phyloP scores from a whole-genome alignment of 306 rosid genomes.

The Crataegus laevigata region DNA sequence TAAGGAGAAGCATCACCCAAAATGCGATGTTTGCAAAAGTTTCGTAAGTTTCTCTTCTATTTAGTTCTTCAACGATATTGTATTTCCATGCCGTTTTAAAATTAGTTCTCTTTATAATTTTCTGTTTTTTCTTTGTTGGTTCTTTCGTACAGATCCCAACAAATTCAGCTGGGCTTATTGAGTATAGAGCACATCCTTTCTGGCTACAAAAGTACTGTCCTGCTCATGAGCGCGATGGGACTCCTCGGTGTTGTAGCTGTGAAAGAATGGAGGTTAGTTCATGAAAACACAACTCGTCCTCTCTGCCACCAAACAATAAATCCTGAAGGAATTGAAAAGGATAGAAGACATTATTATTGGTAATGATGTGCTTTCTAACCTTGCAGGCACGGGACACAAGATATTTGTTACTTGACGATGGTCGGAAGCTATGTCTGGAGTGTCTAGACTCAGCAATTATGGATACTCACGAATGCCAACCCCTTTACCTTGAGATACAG shows the following conservation, averaged over 20 bases:
- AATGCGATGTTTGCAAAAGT: constrained; percentile 84
- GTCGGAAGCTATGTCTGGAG: constrained; percentile 88
- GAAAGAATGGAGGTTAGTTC: constrained; percentile 96
- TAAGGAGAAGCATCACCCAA: constrained; percentile 85
- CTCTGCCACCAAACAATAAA: neutral
- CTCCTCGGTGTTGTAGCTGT: constrained; percentile 99
- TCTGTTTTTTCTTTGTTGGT: neutral
- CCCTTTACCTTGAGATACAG: constrained; percentile 94
- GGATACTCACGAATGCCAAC: constrained; percentile 98
- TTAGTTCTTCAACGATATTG: neutral
- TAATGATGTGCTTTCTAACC: constrained; percentile 29
- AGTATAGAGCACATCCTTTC: constrained; percentile 97
- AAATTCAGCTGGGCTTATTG: constrained; percentile 81
- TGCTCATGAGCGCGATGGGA: constrained; percentile 83
- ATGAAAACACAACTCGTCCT: neutral
- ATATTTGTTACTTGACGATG: constrained; percentile 87
- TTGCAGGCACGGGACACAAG: constrained; percentile 77
- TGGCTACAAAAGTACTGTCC: constrained; percentile 94
- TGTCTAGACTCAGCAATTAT: constrained; percentile 92
- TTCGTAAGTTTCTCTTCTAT: constrained; percentile 53
- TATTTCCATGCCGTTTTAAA: neutral
- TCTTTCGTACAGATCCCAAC: constrained; percentile 66
- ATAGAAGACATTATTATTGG: neutral
- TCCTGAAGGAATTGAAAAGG: neutral
- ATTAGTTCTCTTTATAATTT: neutral